phyloP scores from a whole-genome alignment of 2,329 filamentous ascomycete species.

The Pseudogymnoascus sp. region DNA sequence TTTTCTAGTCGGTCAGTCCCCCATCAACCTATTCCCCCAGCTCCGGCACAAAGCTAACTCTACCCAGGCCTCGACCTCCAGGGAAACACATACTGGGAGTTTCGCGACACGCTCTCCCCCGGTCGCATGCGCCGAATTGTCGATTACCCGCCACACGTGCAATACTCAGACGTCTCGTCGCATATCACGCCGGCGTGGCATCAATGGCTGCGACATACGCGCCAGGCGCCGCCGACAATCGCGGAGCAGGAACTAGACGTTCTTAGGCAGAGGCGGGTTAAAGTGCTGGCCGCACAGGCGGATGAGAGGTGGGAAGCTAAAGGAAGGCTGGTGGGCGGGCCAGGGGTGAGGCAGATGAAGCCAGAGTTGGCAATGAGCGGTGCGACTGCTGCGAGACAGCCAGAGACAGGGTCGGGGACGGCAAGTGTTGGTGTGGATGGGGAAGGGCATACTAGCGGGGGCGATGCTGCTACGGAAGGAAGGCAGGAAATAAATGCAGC shows the following conservation, averaged over 20 bases:
- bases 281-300: constrained; percentile 50
- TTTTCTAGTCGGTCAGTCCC: constrained; percentile 50
- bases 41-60: background rate
- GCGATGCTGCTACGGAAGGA: background rate
- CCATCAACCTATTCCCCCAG: background rate
- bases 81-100: constrained; percentile 64
- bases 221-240: constrained; percentile 46
- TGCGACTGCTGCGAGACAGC: constrained; percentile 13
- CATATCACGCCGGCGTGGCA: constrained; percentile 57
- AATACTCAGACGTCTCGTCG: constrained; percentile 42
- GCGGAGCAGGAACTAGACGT: constrained; percentile 50
- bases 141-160: constrained; percentile 46
- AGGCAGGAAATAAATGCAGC: background rate
- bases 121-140: constrained; percentile 56
- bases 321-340: constrained; percentile 40
- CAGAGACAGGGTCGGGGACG: constrained; percentile 9
- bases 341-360: constrained; percentile 25
- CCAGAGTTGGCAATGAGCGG: constrained; percentile 22
- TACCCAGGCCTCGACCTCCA: constrained; percentile 52
- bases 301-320: constrained; percentile 59
- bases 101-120: constrained; percentile 39
- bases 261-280: constrained; percentile 44
- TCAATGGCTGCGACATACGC: constrained; percentile 59
- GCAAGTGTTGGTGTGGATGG: background rate
- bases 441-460: background rate